Evolutionary conservation across 225 moss, liverwort and hornwort species (phyloP), one percentile per base, ranked within the genome.

Genomic region (Pseudoscleropodium purum): DNA sequence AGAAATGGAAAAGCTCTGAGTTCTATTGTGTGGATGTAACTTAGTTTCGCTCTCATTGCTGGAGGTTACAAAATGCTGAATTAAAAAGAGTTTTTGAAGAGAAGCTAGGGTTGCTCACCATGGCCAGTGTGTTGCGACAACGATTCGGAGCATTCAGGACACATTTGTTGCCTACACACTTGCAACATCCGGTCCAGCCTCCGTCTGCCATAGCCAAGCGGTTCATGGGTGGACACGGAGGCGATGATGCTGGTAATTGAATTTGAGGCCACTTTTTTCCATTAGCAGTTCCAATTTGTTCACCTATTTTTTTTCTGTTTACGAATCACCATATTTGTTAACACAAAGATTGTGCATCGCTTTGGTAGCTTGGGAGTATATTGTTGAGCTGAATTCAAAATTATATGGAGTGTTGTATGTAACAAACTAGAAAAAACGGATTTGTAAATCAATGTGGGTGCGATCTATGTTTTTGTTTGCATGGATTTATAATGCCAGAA

Each of bases 191-290:
- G 0, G 24, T 33, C 9, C 76, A 77, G 9, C 52, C 61, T 60
- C 10, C 74, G 5, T 90, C n/a, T 18, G 23, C 79, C 13, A 27
- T 62, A 37, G 60, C 85, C 72, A 88, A 86, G 88, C 86, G 90
- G 31, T 90, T 91, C 61, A 91, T 93, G 86, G 90, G 93, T 79
- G 93, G 93, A 68, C 90, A 93, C 6, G 86, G 92, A 81, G 49
- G 83, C 0, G 91, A 93, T 64, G 90, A 93, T 75, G 93, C 88
- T 36, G 91, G 93, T 91, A 90, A 64, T 57, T 63, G 9, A 34
- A 67, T 62, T 63, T 90, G 19, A 52, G 18, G 30, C 2, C 13
- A 9, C 60, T 39, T 86, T 18, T 83, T 85, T 66, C 15, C 23
- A 43, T 33, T 30, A 5, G 10, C 7, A 62, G 18, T 43, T 57